phyloP scores from a whole-genome alignment of 805 yeast species.

The Ogataea trehalophila region DNA sequence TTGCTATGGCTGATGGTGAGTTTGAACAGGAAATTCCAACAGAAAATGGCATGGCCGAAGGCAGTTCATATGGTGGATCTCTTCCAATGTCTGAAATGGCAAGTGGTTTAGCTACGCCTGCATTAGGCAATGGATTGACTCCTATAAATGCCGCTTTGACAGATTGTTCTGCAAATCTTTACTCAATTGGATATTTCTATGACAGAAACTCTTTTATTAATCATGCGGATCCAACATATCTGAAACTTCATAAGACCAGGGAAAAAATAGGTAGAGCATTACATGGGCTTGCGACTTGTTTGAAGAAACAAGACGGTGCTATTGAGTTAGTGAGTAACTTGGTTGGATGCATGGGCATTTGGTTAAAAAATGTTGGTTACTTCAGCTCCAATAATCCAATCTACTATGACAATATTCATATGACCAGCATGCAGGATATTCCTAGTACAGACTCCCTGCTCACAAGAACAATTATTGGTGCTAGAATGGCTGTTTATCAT shows the following conservation, averaged over 20 bases:
- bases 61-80: constrained; percentile 10
- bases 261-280: constrained; percentile 47
- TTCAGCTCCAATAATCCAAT: constrained; percentile 24
- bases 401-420: constrained; percentile 34
- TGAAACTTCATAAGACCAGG: constrained; percentile 55
- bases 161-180: constrained; percentile 22
- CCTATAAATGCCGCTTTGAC: constrained; percentile 37
- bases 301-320: constrained; percentile 55
- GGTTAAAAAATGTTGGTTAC: constrained; percentile 39
- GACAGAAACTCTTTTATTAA: constrained; percentile 19
- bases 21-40: background rate
- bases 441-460: constrained; percentile 61
- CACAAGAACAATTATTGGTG: constrained; percentile 75
- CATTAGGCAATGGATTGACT: constrained; percentile 36
- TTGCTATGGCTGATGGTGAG: constrained; percentile 2
- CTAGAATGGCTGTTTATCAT: constrained; percentile 69
- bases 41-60: background rate
- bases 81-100: constrained; percentile 26
- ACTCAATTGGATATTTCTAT: constrained; percentile 27
- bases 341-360: constrained; percentile 61
- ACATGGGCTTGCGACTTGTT: constrained; percentile 48
- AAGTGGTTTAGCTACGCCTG: constrained; percentile 27
- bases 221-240: constrained; percentile 37
- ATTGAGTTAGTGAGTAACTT: constrained; percentile 57
- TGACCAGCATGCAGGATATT: constrained; percentile 47